These are phyloP conservation scores for Aureobasidium leucospermi DNA, from an alignment of 2,329 filamentous ascomycete genomes.

Conservation along the genomic window DNA sequence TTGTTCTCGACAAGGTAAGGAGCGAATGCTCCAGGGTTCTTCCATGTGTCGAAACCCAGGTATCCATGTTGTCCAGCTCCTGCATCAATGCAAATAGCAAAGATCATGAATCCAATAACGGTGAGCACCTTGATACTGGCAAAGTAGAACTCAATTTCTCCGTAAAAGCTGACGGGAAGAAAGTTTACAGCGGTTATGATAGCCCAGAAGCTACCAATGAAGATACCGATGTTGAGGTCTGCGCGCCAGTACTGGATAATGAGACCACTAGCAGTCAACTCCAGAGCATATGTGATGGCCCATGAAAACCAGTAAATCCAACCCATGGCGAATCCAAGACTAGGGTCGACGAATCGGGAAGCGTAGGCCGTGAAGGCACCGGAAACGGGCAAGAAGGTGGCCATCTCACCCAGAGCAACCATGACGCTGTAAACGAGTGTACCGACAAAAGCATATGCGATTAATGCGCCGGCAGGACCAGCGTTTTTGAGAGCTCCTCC, in stretches of 20 bases:
- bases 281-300: constrained; percentile 34
- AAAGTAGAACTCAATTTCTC: constrained; percentile 50
- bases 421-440: constrained; percentile 42
- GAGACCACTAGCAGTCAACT: constrained; percentile 31
- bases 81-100: constrained; percentile 35
- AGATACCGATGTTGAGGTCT: constrained; percentile 35
- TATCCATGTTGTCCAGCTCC: constrained; percentile 46
- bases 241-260: constrained; percentile 35
- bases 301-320: constrained; percentile 40
- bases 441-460: constrained; percentile 39
- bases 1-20: constrained; percentile 23
- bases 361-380: constrained; percentile 47
- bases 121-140: constrained; percentile 45
- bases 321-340: constrained; percentile 42
- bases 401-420: constrained; percentile 48
- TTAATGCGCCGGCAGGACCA: constrained; percentile 38
- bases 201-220: constrained; percentile 27
- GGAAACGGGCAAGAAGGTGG: constrained; percentile 53
- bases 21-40: constrained; percentile 35
- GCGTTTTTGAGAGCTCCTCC: constrained; percentile 31
- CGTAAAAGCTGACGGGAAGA: constrained; percentile 44
- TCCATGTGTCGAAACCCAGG: constrained; percentile 51
- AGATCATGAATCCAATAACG: constrained; percentile 38
- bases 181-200: constrained; percentile 42
- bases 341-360: constrained; percentile 38